Evolutionary conservation across 2,329 filamentous ascomycete genomes (phyloP).

Genomic region (Calonectria montana): DNA sequence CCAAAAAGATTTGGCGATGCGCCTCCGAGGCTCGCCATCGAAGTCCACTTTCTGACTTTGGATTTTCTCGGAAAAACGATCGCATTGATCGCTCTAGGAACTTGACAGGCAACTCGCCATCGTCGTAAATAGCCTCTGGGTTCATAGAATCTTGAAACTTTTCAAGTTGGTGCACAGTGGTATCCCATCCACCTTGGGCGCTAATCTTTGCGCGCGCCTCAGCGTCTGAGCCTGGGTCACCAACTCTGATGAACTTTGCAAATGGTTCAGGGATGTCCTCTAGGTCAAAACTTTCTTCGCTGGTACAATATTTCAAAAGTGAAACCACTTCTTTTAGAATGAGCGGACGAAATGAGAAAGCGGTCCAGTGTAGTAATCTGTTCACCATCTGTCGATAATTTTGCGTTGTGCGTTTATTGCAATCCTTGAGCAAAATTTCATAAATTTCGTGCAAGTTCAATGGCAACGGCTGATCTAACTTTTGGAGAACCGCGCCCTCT

Average conservation of each 20-base stretch:
- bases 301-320: slow-evolving; percentile 29
- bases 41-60: background rate
- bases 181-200: slow-evolving; percentile 13
- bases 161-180: slow-evolving; percentile 32
- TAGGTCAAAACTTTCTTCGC: slow-evolving; percentile 34
- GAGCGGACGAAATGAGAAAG: slow-evolving; percentile 39
- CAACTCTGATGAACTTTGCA: slow-evolving; percentile 40
- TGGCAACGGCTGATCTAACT: slow-evolving; percentile 40
- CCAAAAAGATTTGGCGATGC: slow-evolving; percentile 38
- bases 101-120: slow-evolving; percentile 40
- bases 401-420: slow-evolving; percentile 36
- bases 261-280: slow-evolving; percentile 43
- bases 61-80: slow-evolving; percentile 37
- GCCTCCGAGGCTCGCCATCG: slow-evolving; percentile 37
- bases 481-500: slow-evolving; percentile 46
- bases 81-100: slow-evolving; percentile 47
- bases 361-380: slow-evolving; percentile 42
- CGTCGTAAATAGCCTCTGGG: slow-evolving; percentile 37
- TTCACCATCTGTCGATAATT: slow-evolving; percentile 31
- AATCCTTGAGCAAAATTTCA: slow-evolving; percentile 38
- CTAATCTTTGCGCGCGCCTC: slow-evolving; percentile 25
- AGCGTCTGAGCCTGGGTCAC: slow-evolving; percentile 38
- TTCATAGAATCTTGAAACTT: slow-evolving; percentile 24
- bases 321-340: slow-evolving; percentile 37
- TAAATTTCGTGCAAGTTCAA: slow-evolving; percentile 41